Percentiles rank a stretch among this genome's conserved stretches.
Conservation (phyloP, 805 yeast genomes). For the Starmerella bombicola region DNA sequence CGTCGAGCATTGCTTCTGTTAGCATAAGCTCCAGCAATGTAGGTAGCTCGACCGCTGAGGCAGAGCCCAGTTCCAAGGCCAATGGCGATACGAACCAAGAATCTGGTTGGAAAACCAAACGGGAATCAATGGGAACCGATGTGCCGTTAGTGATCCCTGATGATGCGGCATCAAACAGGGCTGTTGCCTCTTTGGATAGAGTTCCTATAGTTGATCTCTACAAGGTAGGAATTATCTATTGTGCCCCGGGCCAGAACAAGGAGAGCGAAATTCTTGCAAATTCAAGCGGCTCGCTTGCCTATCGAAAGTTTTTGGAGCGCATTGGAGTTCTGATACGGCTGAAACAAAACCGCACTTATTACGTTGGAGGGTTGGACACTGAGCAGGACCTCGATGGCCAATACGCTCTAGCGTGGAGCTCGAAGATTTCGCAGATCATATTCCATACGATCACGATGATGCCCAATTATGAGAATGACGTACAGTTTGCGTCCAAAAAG, state of each 20-base stretch:
- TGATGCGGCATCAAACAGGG: constrained; percentile 38
- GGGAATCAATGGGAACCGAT: background rate
- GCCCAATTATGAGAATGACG: constrained; percentile 44
- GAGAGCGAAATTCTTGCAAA: constrained; percentile 59
- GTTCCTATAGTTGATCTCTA: constrained; percentile 68
- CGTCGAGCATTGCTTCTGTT: background rate
- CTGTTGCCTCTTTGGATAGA: constrained; percentile 53
- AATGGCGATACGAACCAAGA: background rate
- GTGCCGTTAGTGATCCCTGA: constrained; percentile 36
- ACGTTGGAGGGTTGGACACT: constrained; percentile 70
- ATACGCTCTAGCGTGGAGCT: constrained; percentile 59
- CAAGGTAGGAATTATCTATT: constrained; percentile 66
- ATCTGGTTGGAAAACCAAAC: background rate
- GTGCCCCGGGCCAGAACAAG: constrained; percentile 50
- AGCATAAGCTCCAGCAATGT: background rate
- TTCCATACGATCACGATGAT: constrained; percentile 75
- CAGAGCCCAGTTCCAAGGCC: background rate
- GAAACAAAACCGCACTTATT: constrained; percentile 40
- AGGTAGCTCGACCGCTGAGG: background rate
- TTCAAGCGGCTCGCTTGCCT: constrained; percentile 47
- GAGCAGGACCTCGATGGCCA: constrained; percentile 62
- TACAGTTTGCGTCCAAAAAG: constrained; percentile 45
- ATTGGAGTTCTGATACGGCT: constrained; percentile 53
- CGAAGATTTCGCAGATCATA: constrained; percentile 55
- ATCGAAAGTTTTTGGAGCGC: constrained; percentile 44